These are phyloP conservation scores for Puccinia coronata DNA, from an alignment of 1,284 basidiomycete species.

Conservation along the genomic window DNA sequence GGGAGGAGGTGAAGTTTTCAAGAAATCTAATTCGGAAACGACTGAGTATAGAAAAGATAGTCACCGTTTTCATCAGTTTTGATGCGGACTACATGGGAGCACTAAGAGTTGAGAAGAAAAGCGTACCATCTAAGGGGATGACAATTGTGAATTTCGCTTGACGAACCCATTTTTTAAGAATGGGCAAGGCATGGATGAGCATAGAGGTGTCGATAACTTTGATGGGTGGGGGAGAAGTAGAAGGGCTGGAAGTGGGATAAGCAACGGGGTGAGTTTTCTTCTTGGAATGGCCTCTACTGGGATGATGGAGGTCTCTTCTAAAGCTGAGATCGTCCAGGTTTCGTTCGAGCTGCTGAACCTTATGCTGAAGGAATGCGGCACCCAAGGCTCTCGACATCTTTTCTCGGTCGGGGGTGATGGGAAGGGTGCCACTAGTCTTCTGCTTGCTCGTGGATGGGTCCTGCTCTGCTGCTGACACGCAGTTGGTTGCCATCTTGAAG, in stretches of 20 bases:
- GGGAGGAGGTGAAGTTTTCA: constrained; percentile 28
- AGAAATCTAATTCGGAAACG: constrained; percentile 35
- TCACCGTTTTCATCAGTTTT: not conserved
- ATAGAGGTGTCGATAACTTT: constrained; percentile 42
- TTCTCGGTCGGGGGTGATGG: constrained; percentile 15
- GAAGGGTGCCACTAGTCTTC: too few species aligned
- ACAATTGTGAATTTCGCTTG: constrained; percentile 22
- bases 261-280: not conserved
- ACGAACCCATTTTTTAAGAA: constrained; percentile 30
- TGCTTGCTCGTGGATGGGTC: too few species aligned
- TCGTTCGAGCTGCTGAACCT: constrained; percentile 35
- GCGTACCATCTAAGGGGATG: constrained; percentile 38
- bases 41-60: not conserved
- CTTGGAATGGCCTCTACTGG: not conserved
- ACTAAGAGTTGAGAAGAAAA: too few species aligned
- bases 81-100: not conserved
- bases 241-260: not conserved
- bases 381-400: constrained; percentile 40
- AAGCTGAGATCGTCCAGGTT: constrained; percentile 40
- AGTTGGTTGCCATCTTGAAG: too few species aligned
- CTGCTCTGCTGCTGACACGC: too few species aligned
- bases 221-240: not conserved
- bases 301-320: constrained; percentile 15
- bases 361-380: constrained; percentile 43
- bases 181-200: constrained; percentile 34